Percentiles rank a stretch among this genome's conserved stretches.
Evolutionary conservation across 2,329 filamentous ascomycete genomes (phyloP).

Genomic region (Lecanosticta acicola): DNA sequence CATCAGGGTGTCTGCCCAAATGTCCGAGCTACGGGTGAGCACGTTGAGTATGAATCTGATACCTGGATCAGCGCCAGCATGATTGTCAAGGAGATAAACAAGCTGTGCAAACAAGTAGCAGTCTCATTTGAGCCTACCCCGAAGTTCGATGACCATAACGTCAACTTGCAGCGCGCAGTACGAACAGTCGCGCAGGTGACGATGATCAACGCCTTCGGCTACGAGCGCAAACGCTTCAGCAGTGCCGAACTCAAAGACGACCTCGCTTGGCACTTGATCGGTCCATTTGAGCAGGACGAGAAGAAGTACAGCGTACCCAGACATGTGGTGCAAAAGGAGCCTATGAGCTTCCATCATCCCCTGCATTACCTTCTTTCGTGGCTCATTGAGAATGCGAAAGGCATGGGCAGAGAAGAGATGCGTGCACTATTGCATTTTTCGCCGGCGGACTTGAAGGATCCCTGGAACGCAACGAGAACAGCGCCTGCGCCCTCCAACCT

Average conservation of each 20-base stretch:
- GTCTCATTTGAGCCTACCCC: constrained; percentile 73
- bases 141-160: constrained; percentile 45
- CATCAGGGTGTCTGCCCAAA: constrained; percentile 98
- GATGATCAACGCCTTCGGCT: constrained; percentile 82
- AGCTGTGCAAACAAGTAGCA: constrained; percentile 79
- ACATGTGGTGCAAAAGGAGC: constrained; percentile 80
- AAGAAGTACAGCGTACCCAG: constrained; percentile 62
- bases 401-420: constrained; percentile 63
- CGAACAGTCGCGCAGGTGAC: constrained; percentile 71
- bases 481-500: constrained; percentile 20
- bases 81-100: constrained; percentile 90
- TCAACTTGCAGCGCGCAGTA: constrained; percentile 64
- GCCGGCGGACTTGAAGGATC: constrained; percentile 58
- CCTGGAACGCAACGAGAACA: constrained; percentile 24
- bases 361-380: constrained; percentile 95
- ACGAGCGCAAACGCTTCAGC: constrained; percentile 79
- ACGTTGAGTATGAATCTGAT: constrained; percentile 97
- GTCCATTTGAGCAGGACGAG: constrained; percentile 64
- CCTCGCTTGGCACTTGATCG: constrained; percentile 71
- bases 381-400: constrained; percentile 84
- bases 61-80: constrained; percentile 95
- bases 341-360: constrained; percentile 95
- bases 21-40: constrained; percentile 81
- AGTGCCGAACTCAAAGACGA: constrained; percentile 85
- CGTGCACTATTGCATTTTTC: constrained; percentile 66